phyloP scores from a whole-genome alignment of 192 early-diverging fungal species.

The Umbelopsis vinacea region DNA sequence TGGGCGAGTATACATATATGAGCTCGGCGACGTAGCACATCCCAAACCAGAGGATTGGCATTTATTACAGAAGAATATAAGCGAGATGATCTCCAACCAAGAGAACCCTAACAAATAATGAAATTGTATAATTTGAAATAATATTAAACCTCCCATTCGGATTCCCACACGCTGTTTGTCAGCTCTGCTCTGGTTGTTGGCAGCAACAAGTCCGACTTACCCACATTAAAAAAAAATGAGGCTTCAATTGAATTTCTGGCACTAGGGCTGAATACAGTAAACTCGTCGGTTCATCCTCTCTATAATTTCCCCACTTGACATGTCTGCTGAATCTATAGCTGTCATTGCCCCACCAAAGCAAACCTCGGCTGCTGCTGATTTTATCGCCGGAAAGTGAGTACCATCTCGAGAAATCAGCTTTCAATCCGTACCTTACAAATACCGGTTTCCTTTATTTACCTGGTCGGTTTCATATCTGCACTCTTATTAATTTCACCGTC shows the following conservation, averaged over 20 bases:
- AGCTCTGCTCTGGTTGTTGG: neutral
- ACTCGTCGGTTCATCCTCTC: neutral
- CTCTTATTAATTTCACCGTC: neutral
- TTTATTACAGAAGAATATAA: constrained; percentile 54
- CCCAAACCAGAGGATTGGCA: constrained; percentile 58
- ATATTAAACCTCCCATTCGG: neutral
- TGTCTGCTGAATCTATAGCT: constrained; percentile 10
- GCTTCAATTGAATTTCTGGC: neutral
- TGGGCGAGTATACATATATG: constrained; percentile 86
- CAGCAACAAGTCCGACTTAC: constrained; percentile 1
- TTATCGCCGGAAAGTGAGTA: constrained; percentile 66
- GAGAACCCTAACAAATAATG: constrained; percentile 38
- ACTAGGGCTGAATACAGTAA: neutral
- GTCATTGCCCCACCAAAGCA: constrained; percentile 16
- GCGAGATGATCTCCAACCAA: constrained; percentile 57
- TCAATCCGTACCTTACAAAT: neutral
- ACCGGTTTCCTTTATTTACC: neutral
- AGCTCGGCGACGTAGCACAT: constrained; percentile 88
- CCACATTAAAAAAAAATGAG: constrained; percentile 1
- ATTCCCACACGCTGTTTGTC: constrained; percentile 13
- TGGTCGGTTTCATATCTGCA: neutral
- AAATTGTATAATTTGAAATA: neutral
- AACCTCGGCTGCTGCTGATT: constrained; percentile 46
- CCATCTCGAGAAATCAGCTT: neutral
- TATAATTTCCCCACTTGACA: neutral